Percentiles rank a stretch among this genome's conserved stretches.
Evolutionary conservation across 2,329 filamentous ascomycete genomes (phyloP).

Genomic region (Kalaharituber pfeilii): DNA sequence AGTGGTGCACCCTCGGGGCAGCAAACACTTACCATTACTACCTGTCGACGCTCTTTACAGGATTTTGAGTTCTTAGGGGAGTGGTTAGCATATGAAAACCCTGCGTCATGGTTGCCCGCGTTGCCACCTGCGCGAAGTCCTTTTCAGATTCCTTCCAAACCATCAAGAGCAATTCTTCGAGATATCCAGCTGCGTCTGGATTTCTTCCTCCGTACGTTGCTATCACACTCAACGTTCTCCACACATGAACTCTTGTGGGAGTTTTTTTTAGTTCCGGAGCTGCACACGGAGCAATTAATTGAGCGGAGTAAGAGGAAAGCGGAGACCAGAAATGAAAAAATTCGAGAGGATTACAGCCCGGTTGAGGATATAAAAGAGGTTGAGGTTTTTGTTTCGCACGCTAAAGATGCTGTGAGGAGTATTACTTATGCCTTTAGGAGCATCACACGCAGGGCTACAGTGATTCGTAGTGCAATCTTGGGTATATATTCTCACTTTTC

Average conservation of each 20-base stretch:
- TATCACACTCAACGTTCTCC: constrained; percentile 78
- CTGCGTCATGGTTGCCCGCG: constrained; percentile 82
- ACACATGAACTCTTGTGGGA: constrained; percentile 98
- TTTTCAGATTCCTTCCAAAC: constrained; percentile 83
- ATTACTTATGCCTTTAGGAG: constrained; percentile 71
- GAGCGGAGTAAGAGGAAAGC: constrained; percentile 77
- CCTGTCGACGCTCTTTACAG: constrained; percentile 65
- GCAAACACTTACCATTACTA: constrained; percentile 64
- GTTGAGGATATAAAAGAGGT: constrained; percentile 72
- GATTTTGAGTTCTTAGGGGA: constrained; percentile 85
- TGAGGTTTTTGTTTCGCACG: constrained; percentile 81
- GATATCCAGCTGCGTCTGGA: constrained; percentile 78
- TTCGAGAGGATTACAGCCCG: constrained; percentile 76
- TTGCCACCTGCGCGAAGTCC: constrained; percentile 64
- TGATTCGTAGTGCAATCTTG: constrained; percentile 45
- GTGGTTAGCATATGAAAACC: constrained; percentile 73
- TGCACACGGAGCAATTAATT: constrained; percentile 77
- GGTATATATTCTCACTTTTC: constrained; percentile 32
- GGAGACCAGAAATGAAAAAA: constrained; percentile 61
- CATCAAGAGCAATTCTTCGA: constrained; percentile 68
- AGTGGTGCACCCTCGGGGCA: constrained; percentile 72
- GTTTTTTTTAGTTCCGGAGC: constrained; percentile 90
- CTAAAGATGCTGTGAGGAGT: constrained; percentile 70
- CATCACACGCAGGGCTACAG: constrained; percentile 62
- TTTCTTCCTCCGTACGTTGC: constrained; percentile 68